Evolutionary conservation across 352 stramenopile genomes (phyloP), one percentile per base, ranked within the genome.

Genomic region (Pythium rishiriense): DNA sequence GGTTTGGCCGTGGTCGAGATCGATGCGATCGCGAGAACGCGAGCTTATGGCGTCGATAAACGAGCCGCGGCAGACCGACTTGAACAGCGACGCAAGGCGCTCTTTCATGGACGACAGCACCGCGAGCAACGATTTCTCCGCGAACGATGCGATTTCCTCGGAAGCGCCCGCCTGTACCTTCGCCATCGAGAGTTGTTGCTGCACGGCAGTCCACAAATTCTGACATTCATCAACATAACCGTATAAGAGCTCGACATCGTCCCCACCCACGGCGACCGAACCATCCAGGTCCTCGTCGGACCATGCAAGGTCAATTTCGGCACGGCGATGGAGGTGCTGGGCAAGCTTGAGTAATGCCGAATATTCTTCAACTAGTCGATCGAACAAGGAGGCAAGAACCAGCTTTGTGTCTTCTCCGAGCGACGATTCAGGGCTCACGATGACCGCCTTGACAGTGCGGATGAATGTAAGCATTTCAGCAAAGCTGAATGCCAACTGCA

Each of bases 21-120:
- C 56, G 35, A 63, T 69, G 9, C 64, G 56, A 15, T 68, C 64
- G 11, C 70, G 73, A 25, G 68, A 64, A 24, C 76, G 78, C 14
- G 77, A 75, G 22, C 79, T 82, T 24, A 90, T 79, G 0, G 84
- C 82, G 66, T 94, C 85, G 0, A 80, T 90, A 53, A 94, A 90
- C 2, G 82, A 78, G 19, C 86, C 86, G 31, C 85, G 81, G 29
- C 82, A 91, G n/a, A 91, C 84, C 15, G 80, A 57, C 58, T 94
- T 94, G 67, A 84, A 91, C 22, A 92, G 55, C 37, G 76, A 72
- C 0, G 75, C 69, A 22, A 93, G 46, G 26, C 82, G 83, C 46
- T 90, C 83, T 49, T 91, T 91, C 26, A 93, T 69, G 7, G 83
- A 75, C 4, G 73, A 60, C 12, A 86, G 62, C 24, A 79, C 58